These are phyloP conservation scores for Ulota crispa DNA, from an alignment of 225 moss, liverwort and hornwort genomes.

Conservation along the genomic window DNA sequence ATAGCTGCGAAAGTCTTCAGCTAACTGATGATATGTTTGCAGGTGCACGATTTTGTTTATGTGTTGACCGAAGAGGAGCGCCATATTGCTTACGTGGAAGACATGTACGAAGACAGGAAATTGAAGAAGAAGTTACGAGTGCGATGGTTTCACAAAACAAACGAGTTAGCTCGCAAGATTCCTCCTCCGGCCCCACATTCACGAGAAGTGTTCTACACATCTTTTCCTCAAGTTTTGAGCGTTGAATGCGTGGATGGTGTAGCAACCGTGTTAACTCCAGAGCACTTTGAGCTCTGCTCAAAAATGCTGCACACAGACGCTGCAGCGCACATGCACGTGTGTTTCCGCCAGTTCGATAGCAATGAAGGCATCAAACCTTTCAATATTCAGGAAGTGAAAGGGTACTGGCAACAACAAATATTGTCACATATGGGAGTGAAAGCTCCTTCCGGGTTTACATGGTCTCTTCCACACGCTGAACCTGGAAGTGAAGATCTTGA, in stretches of 20 bases:
- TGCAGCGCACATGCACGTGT: constrained; percentile 53
- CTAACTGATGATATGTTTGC: constrained; percentile 20
- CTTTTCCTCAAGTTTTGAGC: constrained; percentile 74
- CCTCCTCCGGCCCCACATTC: constrained; percentile 68
- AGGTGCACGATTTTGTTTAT: constrained; percentile 81
- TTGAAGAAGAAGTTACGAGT: constrained; percentile 80
- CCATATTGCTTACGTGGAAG: constrained; percentile 84
- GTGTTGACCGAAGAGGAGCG: constrained; percentile 87
- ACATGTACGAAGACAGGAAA: constrained; percentile 85
- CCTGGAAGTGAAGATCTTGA: constrained; percentile 79
- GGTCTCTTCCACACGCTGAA: constrained; percentile 49
- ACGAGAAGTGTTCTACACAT: constrained; percentile 74
- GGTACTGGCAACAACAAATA: constrained; percentile 69
- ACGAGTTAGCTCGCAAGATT: constrained; percentile 74
- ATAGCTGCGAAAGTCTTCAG: not conserved
- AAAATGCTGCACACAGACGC: constrained; percentile 35
- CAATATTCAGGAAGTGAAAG: constrained; percentile 68
- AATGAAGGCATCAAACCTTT: constrained; percentile 72
- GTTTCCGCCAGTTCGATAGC: constrained; percentile 74
- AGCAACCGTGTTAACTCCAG: constrained; percentile 72
- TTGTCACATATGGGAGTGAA: constrained; percentile 49
- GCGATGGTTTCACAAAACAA: constrained; percentile 85
- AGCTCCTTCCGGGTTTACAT: constrained; percentile 32
- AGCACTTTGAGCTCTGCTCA: constrained; percentile 62
- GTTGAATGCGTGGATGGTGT: constrained; percentile 92